Conservation (phyloP, 441 rosid species). For the Erodium trifolium region DNA sequence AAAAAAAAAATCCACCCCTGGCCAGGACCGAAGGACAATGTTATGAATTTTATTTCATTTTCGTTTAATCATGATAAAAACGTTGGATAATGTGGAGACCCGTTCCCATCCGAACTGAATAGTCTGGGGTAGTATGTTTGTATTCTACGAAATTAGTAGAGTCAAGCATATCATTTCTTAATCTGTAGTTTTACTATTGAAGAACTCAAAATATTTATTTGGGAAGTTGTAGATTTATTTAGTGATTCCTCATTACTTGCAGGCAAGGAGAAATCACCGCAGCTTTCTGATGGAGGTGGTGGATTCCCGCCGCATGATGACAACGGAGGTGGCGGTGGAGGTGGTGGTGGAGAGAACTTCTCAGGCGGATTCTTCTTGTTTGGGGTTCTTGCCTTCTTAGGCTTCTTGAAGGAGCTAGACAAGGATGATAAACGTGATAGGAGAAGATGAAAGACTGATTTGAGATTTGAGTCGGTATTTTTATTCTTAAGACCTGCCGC, state of each 20-base stretch:
- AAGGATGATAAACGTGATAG: neutral
- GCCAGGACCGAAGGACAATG: neutral
- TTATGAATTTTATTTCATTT: neutral
- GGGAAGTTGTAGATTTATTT: too few relatives aligned
- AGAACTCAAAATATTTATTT: too few relatives aligned
- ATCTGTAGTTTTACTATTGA: too few relatives aligned
- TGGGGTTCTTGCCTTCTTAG: constrained; percentile 76
- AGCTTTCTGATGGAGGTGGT: constrained; percentile 65
- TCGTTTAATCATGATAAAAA: neutral
- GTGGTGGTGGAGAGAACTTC: constrained; percentile 75
- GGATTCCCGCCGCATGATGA: constrained; percentile 70
- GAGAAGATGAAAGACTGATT: neutral
- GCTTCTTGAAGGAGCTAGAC: constrained; percentile 52
- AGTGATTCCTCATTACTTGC: constrained; percentile 4
- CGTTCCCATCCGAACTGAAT: too few relatives aligned
- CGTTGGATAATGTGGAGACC: neutral
- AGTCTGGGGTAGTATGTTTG: too few relatives aligned
- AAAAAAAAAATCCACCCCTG: neutral
- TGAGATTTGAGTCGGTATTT: neutral
- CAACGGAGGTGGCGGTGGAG: constrained; percentile 86
- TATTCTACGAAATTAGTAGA: too few relatives aligned
- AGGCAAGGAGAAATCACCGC: constrained; percentile 61
- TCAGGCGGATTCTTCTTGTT: constrained; percentile 86
- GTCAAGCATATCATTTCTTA: too few relatives aligned
- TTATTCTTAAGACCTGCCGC: neutral